Evolutionary conservation across 768 basidiomycete species (phyloP), one percentile per base, ranked within the genome.

Genomic region (Lactarius vividus): DNA sequence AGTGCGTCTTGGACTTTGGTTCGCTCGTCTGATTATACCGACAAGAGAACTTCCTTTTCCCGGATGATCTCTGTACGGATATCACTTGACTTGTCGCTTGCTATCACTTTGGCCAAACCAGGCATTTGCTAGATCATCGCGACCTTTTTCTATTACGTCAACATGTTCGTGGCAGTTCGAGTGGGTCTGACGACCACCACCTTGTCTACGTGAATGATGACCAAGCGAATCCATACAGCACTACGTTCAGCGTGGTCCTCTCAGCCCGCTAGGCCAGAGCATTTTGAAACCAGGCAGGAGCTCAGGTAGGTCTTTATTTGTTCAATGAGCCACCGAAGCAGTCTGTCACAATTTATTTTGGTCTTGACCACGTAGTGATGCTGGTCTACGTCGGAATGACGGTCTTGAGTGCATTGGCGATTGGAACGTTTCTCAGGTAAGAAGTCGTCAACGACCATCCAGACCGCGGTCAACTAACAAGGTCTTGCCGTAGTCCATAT

Each of bases 241-340:
- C 40, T 70, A 61, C 54, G 5, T 70, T 52, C 31, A 49, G 44
- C 69, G 52, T 11, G 65, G 61, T 40, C 28, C 57, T 20, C 57
- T 54, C 11, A 61, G 66, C 20, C 49, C 58, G 11, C 61, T 70
- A 31, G 67, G 67, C 33, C 37, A 59, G 49, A 63, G 55, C 37
- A 61, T 69, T 40, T 33, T 69, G 44, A 66, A 61, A 49, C 69
- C 68, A 64, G 69, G 69, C 40, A 61, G 6, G 66, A n/a, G n/a
- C n/a, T n/a, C n/a, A n/a, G n/a, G n/a, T n/a, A n/a, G n/a, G n/a
- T n/a, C 42, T n/a, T 56, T 52, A 46, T 58, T 49, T 28, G 11
- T 53, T 8, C 4, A n/a, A 44, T n/a, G 44, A 26, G 15, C 16
- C n/a, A 26, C 28, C 52, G 40, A 20, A 8, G 20, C 20, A 16